Evolutionary conservation across 192 early-diverging fungal species (phyloP), one percentile per base, ranked within the genome.

Genomic region (Diversispora eburnea): DNA sequence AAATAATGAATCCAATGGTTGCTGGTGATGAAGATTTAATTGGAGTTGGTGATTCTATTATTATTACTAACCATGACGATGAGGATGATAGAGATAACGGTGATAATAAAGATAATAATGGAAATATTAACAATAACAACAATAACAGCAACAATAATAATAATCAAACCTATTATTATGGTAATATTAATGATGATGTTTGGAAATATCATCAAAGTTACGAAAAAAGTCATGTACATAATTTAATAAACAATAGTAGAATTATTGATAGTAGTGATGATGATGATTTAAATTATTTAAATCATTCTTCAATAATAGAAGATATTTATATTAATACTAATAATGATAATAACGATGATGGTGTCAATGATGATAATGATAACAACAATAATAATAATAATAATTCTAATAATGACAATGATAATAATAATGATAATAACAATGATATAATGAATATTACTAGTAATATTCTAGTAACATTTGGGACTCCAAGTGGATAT

Each of bases 11-110:
- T 54, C 83, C 83, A 12, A 83, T 86, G 83, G 85, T 86, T 2
- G 73, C 85, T 33, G 73, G 54, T 4, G 85, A 86, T 74, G 85
- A 86, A 52, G 85, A 84, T 55, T 74, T 84, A 22, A 82, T 76
- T 45, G 76, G 73, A 4, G 67, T 67, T n/a, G 75, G 77, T 12
- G 75, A 72, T 45, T 67, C 25, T 33, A 33, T 33, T 33, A 33
- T 33, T 33, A 33, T 33, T 33, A 33, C 0, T 33, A 33, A 77
- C 45, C 78, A 76, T 41, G 65, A 68, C 3, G 51, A 46, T 48
- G 43, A 60, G 3, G 22, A 67, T 41, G 5, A 63, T 58, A 59
- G 61, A 75, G 5, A 67, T 43, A 51, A 51, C 42, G 41, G 10
- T n/a, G 41, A 49, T 12, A 22, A 49, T 17, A 60, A 41, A n/a